phyloP scores from a whole-genome alignment of 2,329 filamentous ascomycete genomes.

The Aspergillus sp. region DNA sequence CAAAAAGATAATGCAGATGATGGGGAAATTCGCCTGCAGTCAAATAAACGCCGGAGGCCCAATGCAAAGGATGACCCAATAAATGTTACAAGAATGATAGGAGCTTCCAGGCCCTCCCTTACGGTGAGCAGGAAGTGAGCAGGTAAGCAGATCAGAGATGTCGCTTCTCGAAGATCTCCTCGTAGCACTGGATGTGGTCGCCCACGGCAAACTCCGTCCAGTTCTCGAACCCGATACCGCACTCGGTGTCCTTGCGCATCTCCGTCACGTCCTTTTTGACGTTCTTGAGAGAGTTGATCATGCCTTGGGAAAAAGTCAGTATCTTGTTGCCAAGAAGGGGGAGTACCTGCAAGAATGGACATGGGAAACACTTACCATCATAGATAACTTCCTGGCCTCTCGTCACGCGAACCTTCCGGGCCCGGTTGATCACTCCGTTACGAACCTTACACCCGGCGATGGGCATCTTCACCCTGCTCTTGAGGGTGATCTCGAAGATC shows the following conservation, averaged over 20 bases:
- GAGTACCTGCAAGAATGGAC: background rate
- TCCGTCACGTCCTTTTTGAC: constrained; percentile 88
- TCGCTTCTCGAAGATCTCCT: constrained; percentile 73
- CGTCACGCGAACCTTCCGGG: constrained; percentile 68
- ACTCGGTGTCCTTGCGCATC: constrained; percentile 91
- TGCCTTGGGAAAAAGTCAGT: constrained; percentile 54
- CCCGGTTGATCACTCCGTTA: constrained; percentile 71
- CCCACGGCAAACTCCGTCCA: constrained; percentile 78
- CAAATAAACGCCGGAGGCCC: background rate
- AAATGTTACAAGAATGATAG: constrained; percentile 8
- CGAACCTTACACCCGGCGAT: constrained; percentile 86
- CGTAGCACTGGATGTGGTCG: constrained; percentile 85
- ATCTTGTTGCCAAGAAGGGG: background rate
- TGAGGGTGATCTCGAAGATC: constrained; percentile 80
- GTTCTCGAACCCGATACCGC: constrained; percentile 78
- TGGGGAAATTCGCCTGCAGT: no score
- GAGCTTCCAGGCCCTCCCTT: background rate
- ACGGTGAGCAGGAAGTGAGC: background rate
- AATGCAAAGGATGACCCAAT: background rate
- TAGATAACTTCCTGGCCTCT: constrained; percentile 70
- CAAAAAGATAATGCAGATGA: background rate
- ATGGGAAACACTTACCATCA: constrained; percentile 65
- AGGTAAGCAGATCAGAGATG: constrained; percentile 31
- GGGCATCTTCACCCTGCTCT: constrained; percentile 66
- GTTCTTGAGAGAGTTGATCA: constrained; percentile 79